Percentiles rank a stretch among this genome's conserved stretches.
Conservation (phyloP, 805 yeast genomes). For the Starmerella roubikii region DNA sequence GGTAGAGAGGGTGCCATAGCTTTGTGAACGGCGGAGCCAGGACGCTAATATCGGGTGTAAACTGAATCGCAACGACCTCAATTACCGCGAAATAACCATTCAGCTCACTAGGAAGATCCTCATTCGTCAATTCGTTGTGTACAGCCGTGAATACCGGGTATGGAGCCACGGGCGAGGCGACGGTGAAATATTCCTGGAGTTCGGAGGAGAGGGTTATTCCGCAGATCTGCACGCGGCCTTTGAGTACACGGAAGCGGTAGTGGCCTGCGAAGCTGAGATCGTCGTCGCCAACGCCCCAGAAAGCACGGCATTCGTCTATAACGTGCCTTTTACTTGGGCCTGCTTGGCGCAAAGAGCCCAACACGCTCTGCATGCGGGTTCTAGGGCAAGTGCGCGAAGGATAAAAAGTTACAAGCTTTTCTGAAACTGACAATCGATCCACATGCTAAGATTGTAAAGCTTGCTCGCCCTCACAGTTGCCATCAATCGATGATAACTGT, state of each 20-base stretch:
- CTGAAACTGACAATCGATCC: too few relatives aligned
- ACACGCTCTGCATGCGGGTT: slow-evolving; percentile 13
- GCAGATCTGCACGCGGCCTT: slow-evolving; percentile 23
- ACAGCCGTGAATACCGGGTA: slow-evolving; percentile 15
- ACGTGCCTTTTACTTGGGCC: slow-evolving; percentile 6
- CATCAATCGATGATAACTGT: slow-evolving; percentile 75
- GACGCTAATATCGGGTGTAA: slow-evolving; percentile 5
- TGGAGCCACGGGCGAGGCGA: slow-evolving; percentile 17
- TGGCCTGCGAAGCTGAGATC: slow-evolving; percentile 23
- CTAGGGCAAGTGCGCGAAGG: too few relatives aligned
- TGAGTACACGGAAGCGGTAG: slow-evolving; percentile 21
- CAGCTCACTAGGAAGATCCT: not conserved
- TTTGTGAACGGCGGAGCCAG: slow-evolving; percentile 23
- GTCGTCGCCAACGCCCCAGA: slow-evolving; percentile 15
- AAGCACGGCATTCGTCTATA: not conserved
- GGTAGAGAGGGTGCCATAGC: slow-evolving; percentile 14
- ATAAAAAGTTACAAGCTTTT: too few relatives aligned
- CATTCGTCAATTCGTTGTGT: not conserved
- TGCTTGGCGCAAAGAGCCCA: slow-evolving; percentile 10
- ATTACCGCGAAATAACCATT: slow-evolving; percentile 6
- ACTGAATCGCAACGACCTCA: not conserved
- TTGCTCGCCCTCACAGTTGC: too few relatives aligned
- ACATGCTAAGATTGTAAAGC: too few relatives aligned
- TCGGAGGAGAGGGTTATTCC: slow-evolving; percentile 16
- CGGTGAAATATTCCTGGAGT: not conserved